phyloP scores from a whole-genome alignment of 306 rosid species.

The Rubus parviflorus region DNA sequence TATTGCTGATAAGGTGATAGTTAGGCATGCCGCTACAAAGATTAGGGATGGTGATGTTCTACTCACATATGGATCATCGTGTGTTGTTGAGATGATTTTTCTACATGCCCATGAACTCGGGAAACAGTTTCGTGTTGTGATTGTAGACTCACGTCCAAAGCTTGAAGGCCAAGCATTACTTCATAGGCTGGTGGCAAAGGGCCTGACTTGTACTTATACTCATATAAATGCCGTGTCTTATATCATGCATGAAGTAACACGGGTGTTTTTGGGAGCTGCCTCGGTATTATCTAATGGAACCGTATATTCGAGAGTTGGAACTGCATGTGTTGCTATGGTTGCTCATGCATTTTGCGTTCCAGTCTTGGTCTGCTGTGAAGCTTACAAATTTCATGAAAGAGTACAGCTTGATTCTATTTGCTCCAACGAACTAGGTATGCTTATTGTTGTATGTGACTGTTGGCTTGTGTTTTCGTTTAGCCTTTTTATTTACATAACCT shows the following conservation, averaged over 20 bases:
- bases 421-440: slow-evolving; percentile 77
- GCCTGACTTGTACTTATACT: slow-evolving; percentile 78
- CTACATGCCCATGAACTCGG: slow-evolving; percentile 72
- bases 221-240: slow-evolving; percentile 81
- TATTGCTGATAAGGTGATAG: slow-evolving; percentile 84
- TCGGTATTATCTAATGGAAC: slow-evolving; percentile 77
- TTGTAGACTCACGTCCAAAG: slow-evolving; percentile 89
- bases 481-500: neutral
- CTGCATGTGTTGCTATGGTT: slow-evolving; percentile 90
- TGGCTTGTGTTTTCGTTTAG: neutral
- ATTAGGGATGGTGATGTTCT: slow-evolving; percentile 83
- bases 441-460: slow-evolving; percentile 16
- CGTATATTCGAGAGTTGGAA: slow-evolving; percentile 87
- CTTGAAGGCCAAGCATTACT: slow-evolving; percentile 80
- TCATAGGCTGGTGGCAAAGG: slow-evolving; percentile 61
- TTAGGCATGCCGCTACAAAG: slow-evolving; percentile 65
- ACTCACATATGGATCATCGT: slow-evolving; percentile 72
- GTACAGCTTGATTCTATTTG: slow-evolving; percentile 95
- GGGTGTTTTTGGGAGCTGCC: slow-evolving; percentile 81
- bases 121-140: slow-evolving; percentile 73
- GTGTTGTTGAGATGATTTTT: slow-evolving; percentile 74
- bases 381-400: slow-evolving; percentile 92
- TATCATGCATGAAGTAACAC: slow-evolving; percentile 80
- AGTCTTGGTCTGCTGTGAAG: slow-evolving; percentile 88
- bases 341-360: slow-evolving; percentile 82